phyloP scores from a whole-genome alignment of 2,329 filamentous ascomycete species.

The Aspergillus niger region DNA sequence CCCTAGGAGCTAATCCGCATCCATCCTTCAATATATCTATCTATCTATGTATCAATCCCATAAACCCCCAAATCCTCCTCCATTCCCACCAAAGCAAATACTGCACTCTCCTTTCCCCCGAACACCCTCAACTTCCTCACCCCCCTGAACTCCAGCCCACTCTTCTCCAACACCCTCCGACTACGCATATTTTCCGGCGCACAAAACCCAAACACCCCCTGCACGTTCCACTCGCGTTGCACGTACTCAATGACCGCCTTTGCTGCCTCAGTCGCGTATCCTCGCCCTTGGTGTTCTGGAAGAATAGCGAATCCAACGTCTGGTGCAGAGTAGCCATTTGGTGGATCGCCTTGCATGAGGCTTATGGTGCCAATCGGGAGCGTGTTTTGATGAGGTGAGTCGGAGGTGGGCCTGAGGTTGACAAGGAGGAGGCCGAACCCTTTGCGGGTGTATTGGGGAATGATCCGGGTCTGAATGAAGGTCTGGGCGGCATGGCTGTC shows the following conservation, averaged over 20 bases:
- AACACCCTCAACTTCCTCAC: neutral
- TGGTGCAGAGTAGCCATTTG: neutral
- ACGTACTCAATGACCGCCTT: neutral
- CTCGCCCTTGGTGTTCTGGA: neutral
- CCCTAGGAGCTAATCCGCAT: too few species aligned
- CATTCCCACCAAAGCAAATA: constrained; percentile 1
- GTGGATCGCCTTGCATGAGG: neutral
- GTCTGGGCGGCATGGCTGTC: constrained; percentile 7
- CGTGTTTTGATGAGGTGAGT: neutral
- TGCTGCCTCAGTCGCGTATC: neutral
- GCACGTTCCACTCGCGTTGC: neutral
- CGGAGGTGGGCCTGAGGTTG: neutral
- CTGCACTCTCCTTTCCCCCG: neutral
- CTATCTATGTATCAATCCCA: neutral
- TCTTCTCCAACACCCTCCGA: neutral
- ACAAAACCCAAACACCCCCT: constrained; percentile 4
- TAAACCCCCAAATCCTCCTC: neutral
- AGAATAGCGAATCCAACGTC: neutral
- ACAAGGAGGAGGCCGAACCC: neutral
- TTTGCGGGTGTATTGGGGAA: neutral
- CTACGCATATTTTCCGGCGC: neutral
- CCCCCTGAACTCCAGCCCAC: neutral
- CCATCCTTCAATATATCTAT: too few species aligned
- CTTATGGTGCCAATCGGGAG: neutral
- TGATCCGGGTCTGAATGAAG: neutral